Evolutionary conservation across 1,139 yeast species (phyloP).

Genomic region (Martiniozyma asiatica): DNA sequence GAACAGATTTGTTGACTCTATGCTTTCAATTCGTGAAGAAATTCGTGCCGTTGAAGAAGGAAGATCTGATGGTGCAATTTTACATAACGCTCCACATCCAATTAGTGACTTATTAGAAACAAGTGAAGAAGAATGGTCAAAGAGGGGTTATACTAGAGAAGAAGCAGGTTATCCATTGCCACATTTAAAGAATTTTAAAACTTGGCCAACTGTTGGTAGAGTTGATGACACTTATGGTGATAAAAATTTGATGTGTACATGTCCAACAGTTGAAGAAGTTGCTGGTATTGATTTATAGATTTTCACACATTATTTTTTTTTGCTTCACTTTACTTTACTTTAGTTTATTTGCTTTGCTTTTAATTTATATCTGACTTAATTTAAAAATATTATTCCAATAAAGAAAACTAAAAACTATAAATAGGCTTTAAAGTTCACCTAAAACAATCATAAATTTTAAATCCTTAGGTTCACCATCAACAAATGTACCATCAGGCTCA

Average conservation of each 20-base stretch:
- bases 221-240: constrained; percentile 94
- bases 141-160: constrained; percentile 83
- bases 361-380: too few species aligned
- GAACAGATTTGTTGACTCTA: constrained; percentile 80
- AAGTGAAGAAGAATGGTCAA: constrained; percentile 51
- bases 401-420: too few species aligned
- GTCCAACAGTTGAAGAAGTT: constrained; percentile 70
- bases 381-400: too few species aligned
- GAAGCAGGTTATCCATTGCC: constrained; percentile 88
- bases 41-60: constrained; percentile 67
- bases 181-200: constrained; percentile 59
- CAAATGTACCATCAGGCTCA: constrained; percentile 31
- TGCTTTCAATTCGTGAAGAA: constrained; percentile 73
- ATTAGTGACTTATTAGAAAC: constrained; percentile 59
- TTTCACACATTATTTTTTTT: too few species aligned
- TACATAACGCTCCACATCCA: constrained; percentile 90
- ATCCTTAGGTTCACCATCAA: constrained; percentile 28
- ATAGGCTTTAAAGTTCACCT: constrained; percentile 18
- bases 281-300: too few species aligned
- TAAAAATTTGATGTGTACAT: constrained; percentile 82
- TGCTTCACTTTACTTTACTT: too few species aligned
- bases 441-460: constrained; percentile 37
- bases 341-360: too few species aligned
- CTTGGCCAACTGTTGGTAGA: constrained; percentile 93
- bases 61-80: constrained; percentile 49